A percentile compares a stretch with the other conserved stretches of the same genome.
Conservation (phyloP, 2,329 filamentous ascomycete genomes). For the Madurella mycetomatis region DNA sequence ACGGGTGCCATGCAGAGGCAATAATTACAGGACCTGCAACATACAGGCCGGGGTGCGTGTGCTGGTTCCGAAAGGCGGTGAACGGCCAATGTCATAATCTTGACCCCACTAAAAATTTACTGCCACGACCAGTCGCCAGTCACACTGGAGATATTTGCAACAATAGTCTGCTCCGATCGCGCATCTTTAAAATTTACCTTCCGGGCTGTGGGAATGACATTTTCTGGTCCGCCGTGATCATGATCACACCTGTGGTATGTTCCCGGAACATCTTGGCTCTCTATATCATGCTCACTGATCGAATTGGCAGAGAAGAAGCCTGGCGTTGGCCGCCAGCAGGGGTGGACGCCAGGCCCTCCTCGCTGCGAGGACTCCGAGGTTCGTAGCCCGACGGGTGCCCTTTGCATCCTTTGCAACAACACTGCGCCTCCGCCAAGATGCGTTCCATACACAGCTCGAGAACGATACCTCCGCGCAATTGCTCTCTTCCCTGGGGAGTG, state of each 20-base stretch:
- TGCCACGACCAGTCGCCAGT: constrained; percentile 11
- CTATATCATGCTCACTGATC: not conserved
- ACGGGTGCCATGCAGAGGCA: too few relatives aligned
- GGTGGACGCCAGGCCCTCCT: constrained; percentile 19
- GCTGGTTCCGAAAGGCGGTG: constrained; percentile 1
- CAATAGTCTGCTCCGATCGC: constrained; percentile 14
- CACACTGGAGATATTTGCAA: constrained; percentile 10
- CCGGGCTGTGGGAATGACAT: constrained; percentile 7
- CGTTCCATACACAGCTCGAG: constrained; percentile 62
- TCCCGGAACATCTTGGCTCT: not conserved
- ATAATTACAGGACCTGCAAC: too few relatives aligned
- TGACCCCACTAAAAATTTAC: constrained; percentile 15
- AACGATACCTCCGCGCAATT: constrained; percentile 48
- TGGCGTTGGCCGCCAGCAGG: constrained; percentile 28
- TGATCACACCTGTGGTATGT: constrained; percentile 24
- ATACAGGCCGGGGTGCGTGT: not conserved
- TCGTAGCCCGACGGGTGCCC: constrained; percentile 5
- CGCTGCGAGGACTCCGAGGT: constrained; percentile 9
- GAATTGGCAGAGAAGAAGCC: constrained; percentile 27
- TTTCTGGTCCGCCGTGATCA: constrained; percentile 12
- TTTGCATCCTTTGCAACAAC: constrained; percentile 22
- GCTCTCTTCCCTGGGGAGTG: constrained; percentile 45
- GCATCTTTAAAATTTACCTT: constrained; percentile 1
- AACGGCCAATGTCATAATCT: not conserved
- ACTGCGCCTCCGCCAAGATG: constrained; percentile 39